These are phyloP conservation scores for Epichloe hybrida DNA, from an alignment of 2,329 filamentous ascomycete species.

Conservation along the genomic window DNA sequence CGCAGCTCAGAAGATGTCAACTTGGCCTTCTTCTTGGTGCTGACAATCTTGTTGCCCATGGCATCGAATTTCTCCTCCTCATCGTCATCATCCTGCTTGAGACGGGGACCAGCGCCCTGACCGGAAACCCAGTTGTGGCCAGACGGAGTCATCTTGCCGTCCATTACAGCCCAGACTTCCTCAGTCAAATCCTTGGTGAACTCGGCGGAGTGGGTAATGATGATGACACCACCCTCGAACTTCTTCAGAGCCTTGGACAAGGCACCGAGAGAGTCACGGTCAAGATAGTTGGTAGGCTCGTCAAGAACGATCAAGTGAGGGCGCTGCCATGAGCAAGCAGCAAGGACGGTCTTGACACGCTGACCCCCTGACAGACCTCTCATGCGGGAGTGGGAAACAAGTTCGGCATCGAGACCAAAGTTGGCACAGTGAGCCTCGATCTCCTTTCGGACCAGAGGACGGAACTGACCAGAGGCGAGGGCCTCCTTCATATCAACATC, in stretches of 20 bases:
- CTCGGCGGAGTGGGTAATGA: slow-evolving; percentile 97
- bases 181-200: slow-evolving; percentile 98
- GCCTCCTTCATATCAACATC: slow-evolving; percentile 99
- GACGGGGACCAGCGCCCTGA: slow-evolving; percentile 76
- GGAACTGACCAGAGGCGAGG: slow-evolving; percentile 73
- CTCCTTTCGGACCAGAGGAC: slow-evolving; percentile 79
- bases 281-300: slow-evolving; percentile 98
- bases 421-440: slow-evolving; percentile 94
- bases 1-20: slow-evolving; percentile 66
- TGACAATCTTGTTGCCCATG: slow-evolving; percentile 90
- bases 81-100: slow-evolving; percentile 61
- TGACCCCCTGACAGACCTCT: slow-evolving; percentile 98
- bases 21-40: slow-evolving; percentile 84
- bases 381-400: slow-evolving; percentile 98
- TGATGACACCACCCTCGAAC: slow-evolving; percentile 99
- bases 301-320: slow-evolving; percentile 98
- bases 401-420: slow-evolving; percentile 94
- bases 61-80: slow-evolving; percentile 85
- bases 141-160: slow-evolving; percentile 84
- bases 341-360: slow-evolving; percentile 99
- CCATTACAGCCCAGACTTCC: slow-evolving; percentile 96
- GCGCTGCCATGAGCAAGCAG: slow-evolving; percentile 97
- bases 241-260: slow-evolving; percentile 94
- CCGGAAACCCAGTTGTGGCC: slow-evolving; percentile 96
- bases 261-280: slow-evolving; percentile 96